phyloP scores from a whole-genome alignment of 352 stramenopile species.

The Phytopythium cucurbitacearum region DNA sequence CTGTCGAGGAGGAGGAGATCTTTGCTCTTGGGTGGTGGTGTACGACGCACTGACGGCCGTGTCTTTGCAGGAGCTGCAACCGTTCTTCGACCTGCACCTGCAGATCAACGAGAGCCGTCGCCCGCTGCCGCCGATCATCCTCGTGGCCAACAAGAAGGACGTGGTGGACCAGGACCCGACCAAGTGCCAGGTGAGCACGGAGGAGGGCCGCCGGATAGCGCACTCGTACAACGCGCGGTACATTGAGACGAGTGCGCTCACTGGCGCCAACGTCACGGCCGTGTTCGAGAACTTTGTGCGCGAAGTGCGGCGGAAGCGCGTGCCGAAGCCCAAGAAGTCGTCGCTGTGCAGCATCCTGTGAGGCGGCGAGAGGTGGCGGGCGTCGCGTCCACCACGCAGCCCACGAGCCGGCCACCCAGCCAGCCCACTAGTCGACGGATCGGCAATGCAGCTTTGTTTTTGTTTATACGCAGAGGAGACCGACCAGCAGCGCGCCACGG shows the following conservation, averaged over 20 bases:
- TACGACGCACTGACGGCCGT: neutral
- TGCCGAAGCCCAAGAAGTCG: conserved; percentile 72
- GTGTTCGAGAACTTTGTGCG: conserved; percentile 88
- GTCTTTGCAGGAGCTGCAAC: conserved; percentile 64
- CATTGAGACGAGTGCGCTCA: conserved; percentile 86
- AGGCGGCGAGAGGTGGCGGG: neutral
- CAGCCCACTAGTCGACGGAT: no score
- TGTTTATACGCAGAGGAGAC: no score
- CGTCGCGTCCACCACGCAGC: no score
- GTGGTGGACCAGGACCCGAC: conserved; percentile 75
- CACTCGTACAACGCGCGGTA: conserved; percentile 85
- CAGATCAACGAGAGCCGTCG: conserved; percentile 86
- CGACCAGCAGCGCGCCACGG: no score
- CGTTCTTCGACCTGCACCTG: conserved; percentile 85
- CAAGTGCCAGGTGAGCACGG: conserved; percentile 82
- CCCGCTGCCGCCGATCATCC: conserved; percentile 75
- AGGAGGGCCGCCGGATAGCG: conserved; percentile 80
- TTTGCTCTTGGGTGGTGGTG: neutral
- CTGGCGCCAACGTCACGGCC: conserved; percentile 77
- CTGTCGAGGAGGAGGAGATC: neutral
- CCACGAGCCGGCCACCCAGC: no score
- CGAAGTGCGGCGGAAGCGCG: conserved; percentile 78
- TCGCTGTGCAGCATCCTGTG: conserved; percentile 59
- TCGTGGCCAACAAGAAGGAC: conserved; percentile 90
- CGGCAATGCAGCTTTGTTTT: no score